Conservation (phyloP, 2,329 filamentous ascomycete genomes). For the Cladobotryum protrusum region DNA sequence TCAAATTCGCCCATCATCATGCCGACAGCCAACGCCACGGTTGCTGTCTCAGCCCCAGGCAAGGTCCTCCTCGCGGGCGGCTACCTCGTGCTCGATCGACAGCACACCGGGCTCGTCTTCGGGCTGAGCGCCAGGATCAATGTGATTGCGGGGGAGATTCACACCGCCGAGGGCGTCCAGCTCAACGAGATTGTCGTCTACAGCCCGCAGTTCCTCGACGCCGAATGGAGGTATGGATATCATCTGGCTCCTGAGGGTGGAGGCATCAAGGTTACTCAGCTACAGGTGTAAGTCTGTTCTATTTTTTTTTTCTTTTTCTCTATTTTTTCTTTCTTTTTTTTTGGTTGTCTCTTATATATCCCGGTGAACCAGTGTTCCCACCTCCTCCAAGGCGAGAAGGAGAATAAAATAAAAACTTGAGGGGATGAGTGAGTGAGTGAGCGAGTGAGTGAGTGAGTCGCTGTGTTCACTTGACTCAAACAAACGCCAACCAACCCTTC, state of each 20-base stretch:
- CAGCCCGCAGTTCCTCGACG: conserved; percentile 85
- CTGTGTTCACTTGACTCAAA: too few relatives aligned
- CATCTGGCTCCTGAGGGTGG: conserved; percentile 62
- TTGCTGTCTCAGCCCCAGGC: conserved; percentile 80
- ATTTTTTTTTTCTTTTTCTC: neutral
- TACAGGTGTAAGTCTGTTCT: conserved; percentile 59
- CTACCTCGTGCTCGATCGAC: conserved; percentile 86
- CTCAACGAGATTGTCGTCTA: conserved; percentile 72
- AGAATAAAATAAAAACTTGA: too few relatives aligned
- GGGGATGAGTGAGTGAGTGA: too few relatives aligned
- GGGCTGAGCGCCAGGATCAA: conserved; percentile 64
- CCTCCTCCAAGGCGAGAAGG: too few relatives aligned
- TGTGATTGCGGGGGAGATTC: conserved; percentile 52
- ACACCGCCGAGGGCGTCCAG: conserved; percentile 56
- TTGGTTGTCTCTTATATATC: neutral
- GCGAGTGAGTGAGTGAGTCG: too few relatives aligned
- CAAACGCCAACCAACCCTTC: too few relatives aligned
- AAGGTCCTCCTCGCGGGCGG: conserved; percentile 94
- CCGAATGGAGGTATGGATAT: conserved; percentile 83
- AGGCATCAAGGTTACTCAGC: conserved; percentile 75
- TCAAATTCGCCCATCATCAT: too few relatives aligned
- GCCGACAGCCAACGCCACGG: conserved; percentile 26
- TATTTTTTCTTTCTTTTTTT: neutral
- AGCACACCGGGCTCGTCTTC: conserved; percentile 71
- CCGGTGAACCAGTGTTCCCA: too few relatives aligned